Evolutionary conservation across 768 basidiomycete species (phyloP).

Genomic region (Agrocybe pediades): DNA sequence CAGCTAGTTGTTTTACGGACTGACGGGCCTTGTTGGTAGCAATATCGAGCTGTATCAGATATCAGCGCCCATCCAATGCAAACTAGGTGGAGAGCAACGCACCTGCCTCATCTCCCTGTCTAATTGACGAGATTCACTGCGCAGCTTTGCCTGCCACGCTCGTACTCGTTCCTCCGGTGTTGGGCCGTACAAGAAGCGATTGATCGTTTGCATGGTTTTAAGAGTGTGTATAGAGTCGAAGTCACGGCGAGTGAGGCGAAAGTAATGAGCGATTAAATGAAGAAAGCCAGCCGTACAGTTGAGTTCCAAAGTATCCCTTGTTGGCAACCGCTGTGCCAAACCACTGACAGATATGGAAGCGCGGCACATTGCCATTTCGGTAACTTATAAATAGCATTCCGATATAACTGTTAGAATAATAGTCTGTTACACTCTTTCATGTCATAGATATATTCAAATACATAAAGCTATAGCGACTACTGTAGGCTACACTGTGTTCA

Average conservation of each 20-base stretch:
- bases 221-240: neutral
- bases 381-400: no score
- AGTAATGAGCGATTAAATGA: neutral
- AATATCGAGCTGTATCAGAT: slow-evolving; percentile 64
- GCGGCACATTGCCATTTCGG: neutral
- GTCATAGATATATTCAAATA: no score
- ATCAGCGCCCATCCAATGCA: slow-evolving; percentile 17
- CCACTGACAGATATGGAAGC: neutral
- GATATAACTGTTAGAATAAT: no score
- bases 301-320: neutral
- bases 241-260: no score
- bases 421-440: no score
- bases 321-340: neutral
- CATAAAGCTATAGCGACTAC: no score
- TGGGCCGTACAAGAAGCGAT: slow-evolving; percentile 93
- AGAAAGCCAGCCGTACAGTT: neutral
- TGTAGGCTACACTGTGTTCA: no score
- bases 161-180: slow-evolving; percentile 93
- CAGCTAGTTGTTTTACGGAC: slow-evolving; percentile 86
- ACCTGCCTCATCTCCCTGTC: slow-evolving; percentile 98
- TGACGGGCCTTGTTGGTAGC: slow-evolving; percentile 80
- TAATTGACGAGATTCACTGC: slow-evolving; percentile 76
- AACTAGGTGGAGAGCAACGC: slow-evolving; percentile 28
- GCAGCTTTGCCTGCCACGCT: slow-evolving; percentile 88
- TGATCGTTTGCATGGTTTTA: slow-evolving; percentile 75